These are phyloP conservation scores for Leucogyrophana mollusca DNA, from an alignment of 768 basidiomycete species.

Conservation along the genomic window DNA sequence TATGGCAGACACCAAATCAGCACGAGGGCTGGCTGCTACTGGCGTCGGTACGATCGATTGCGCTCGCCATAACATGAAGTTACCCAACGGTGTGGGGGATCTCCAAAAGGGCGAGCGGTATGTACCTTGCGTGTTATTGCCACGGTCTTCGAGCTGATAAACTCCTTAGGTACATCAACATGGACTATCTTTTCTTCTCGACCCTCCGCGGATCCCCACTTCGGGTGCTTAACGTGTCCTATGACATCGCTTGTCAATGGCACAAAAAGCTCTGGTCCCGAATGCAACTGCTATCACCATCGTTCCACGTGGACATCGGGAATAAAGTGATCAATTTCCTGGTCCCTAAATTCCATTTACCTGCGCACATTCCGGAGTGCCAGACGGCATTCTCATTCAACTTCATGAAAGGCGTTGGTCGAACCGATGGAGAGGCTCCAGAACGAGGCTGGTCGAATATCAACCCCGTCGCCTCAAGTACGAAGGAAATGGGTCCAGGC, in stretches of 20 bases:
- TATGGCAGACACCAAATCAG: background rate
- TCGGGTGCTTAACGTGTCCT: constrained; percentile 5
- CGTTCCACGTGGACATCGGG: background rate
- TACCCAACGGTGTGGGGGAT: constrained; percentile 19
- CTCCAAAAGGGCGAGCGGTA: constrained; percentile 32
- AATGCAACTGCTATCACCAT: constrained; percentile 4
- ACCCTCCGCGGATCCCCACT: constrained; percentile 5
- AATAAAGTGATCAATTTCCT: constrained; percentile 8
- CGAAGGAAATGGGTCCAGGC: constrained; percentile 33
- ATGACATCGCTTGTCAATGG: constrained; percentile 27
- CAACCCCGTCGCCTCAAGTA: constrained; percentile 28
- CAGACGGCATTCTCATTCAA: constrained; percentile 26
- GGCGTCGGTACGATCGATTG: constrained; percentile 9
- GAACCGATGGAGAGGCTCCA: constrained; percentile 34
- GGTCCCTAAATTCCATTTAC: constrained; percentile 36
- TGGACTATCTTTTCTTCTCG: constrained; percentile 23
- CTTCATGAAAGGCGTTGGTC: constrained; percentile 22
- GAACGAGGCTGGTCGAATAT: constrained; percentile 35
- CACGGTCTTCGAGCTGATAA: no score
- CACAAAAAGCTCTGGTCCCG: constrained; percentile 13
- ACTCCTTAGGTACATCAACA: constrained; percentile 20
- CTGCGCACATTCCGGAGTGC: constrained; percentile 28
- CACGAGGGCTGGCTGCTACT: background rate
- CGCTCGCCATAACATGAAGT: constrained; percentile 10
- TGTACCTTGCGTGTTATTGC: no score